Percentiles rank a stretch among this genome's conserved stretches.
Evolutionary conservation across 2,329 filamentous ascomycete genomes (phyloP).

Genomic region (Penicillium vulpinum): DNA sequence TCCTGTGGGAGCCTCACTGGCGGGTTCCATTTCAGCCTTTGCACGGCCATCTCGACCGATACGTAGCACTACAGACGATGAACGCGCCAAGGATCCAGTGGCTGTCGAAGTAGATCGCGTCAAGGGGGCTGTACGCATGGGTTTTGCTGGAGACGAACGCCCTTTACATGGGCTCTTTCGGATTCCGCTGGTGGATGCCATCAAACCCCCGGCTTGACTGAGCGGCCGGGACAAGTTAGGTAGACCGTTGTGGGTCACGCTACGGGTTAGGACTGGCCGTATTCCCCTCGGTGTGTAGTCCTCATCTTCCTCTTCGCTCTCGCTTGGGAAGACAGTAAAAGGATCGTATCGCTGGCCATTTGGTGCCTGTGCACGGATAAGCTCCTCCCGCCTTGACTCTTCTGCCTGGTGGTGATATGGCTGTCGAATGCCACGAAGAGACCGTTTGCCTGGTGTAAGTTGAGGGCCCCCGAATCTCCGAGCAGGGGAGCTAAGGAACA

Average conservation of each 20-base stretch:
- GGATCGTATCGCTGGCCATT: conserved; percentile 30
- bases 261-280: conserved; percentile 42
- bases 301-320: conserved; percentile 37
- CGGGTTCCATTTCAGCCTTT: conserved; percentile 46
- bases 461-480: conserved; percentile 47
- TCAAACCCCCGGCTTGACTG: conserved; percentile 32
- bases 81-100: conserved; percentile 33
- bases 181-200: conserved; percentile 38
- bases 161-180: conserved; percentile 47
- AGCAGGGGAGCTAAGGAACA: conserved; percentile 52
- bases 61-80: conserved; percentile 47
- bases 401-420: conserved; percentile 53
- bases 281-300: conserved; percentile 35
- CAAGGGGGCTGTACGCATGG: conserved; percentile 33
- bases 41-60: conserved; percentile 52
- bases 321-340: conserved; percentile 29
- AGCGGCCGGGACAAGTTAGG: conserved; percentile 30
- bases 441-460: conserved; percentile 30
- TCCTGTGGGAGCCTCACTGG: conserved; percentile 33
- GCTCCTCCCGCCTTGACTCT: conserved; percentile 48
- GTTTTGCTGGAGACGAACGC: conserved; percentile 44
- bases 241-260: conserved; percentile 42
- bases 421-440: conserved; percentile 36
- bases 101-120: conserved; percentile 36
- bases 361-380: conserved; percentile 36